Conservation (phyloP, 306 rosid genomes). For the Glycine tomentella region DNA sequence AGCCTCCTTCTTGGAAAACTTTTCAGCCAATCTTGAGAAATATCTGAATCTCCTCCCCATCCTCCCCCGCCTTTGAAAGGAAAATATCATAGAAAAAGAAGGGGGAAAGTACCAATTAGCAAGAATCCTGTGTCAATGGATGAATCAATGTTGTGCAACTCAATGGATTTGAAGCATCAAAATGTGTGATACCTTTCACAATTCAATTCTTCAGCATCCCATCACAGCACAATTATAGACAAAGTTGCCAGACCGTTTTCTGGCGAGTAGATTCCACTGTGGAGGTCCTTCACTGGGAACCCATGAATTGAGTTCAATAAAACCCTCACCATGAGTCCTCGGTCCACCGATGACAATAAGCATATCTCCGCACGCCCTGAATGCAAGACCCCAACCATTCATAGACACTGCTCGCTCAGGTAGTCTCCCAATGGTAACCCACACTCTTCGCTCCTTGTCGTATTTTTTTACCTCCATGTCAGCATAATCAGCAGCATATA, state of each 20-base stretch:
- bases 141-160: slow-evolving; percentile 58
- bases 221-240: slow-evolving; percentile 96
- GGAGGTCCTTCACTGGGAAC: slow-evolving; percentile 92
- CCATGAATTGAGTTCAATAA: slow-evolving; percentile 84
- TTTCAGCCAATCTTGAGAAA: slow-evolving; percentile 65
- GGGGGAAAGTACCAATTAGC: slow-evolving; percentile 75
- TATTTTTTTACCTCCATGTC: slow-evolving; percentile 86
- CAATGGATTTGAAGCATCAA: slow-evolving; percentile 49
- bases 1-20: slow-evolving; percentile 52
- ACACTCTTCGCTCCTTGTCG: slow-evolving; percentile 57
- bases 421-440: slow-evolving; percentile 75
- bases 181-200: slow-evolving; percentile 38
- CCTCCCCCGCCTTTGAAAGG: slow-evolving; percentile 50
- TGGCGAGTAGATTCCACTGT: slow-evolving; percentile 75
- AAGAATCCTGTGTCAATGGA: slow-evolving; percentile 57
- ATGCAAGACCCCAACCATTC: slow-evolving; percentile 97
- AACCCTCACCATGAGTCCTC: slow-evolving; percentile 70
- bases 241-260: slow-evolving; percentile 72
- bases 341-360: slow-evolving; percentile 90
- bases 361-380: slow-evolving; percentile 86
- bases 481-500: slow-evolving; percentile 85
- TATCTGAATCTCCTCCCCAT: slow-evolving; percentile 59
- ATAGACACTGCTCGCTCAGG: slow-evolving; percentile 79
- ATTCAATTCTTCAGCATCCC: slow-evolving; percentile 74
- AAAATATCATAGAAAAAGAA: slow-evolving; percentile 46